Evolutionary conservation across 352 stramenopile genomes (phyloP).

Genomic region (Pythium plurisporium): DNA sequence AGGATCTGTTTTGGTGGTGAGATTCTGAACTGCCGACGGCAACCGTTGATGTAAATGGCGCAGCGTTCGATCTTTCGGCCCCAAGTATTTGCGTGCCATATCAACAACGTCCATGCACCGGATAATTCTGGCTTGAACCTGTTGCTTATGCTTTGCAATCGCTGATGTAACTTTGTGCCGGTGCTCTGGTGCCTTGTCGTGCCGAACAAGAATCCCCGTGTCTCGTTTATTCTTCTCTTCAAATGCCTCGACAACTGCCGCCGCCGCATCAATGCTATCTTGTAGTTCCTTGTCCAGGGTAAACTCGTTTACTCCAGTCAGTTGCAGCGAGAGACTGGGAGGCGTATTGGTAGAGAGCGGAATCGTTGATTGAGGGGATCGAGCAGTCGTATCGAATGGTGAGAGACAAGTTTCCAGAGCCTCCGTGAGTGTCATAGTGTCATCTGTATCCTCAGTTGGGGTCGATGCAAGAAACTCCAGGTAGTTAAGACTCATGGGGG

Average conservation of each 20-base stretch:
- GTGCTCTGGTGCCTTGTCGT: background rate
- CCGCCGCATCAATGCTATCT: slow-evolving; percentile 17
- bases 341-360: background rate
- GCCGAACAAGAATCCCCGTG: background rate
- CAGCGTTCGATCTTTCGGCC: slow-evolving; percentile 18
- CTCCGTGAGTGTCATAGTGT: slow-evolving; percentile 12
- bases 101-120: slow-evolving; percentile 21
- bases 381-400: background rate
- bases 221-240: slow-evolving; percentile 4
- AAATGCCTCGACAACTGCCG: slow-evolving; percentile 14
- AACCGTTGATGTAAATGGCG: slow-evolving; percentile 1
- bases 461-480: slow-evolving; percentile 14
- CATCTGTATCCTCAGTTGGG: slow-evolving; percentile 3
- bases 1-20: background rate
- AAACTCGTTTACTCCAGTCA: slow-evolving; percentile 14
- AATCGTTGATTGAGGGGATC: background rate
- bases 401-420: slow-evolving; percentile 18
- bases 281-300: slow-evolving; percentile 17
- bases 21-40: background rate
- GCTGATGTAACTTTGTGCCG: background rate
- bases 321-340: slow-evolving; percentile 6
- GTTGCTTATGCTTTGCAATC: slow-evolving; percentile 20
- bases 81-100: slow-evolving; percentile 19
- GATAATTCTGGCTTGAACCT: slow-evolving; percentile 2
- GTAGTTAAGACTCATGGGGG: background rate